A percentile compares a stretch with the other conserved stretches of the same genome.
These are phyloP conservation scores for Dichomitus squalens DNA, from an alignment of 1,284 basidiomycete genomes.

Conservation along the genomic window DNA sequence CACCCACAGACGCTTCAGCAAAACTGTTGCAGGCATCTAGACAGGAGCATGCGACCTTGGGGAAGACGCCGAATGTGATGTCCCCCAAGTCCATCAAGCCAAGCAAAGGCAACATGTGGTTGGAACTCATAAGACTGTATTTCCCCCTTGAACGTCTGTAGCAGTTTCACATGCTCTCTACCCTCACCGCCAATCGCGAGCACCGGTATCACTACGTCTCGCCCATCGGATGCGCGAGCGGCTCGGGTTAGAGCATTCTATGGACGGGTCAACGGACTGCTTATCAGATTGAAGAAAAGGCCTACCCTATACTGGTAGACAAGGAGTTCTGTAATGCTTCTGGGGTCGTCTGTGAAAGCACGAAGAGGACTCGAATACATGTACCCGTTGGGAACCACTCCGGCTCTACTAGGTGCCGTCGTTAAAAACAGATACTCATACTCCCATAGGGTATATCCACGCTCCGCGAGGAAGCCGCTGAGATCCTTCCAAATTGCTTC, in stretches of 20 bases:
- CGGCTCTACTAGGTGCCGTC: neutral
- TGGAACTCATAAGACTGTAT: neutral
- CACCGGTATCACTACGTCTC: conserved; percentile 1
- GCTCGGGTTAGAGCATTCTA: neutral
- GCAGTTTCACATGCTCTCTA: neutral
- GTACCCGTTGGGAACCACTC: neutral
- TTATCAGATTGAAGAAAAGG: too few species aligned
- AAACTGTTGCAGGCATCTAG: conserved; percentile 15
- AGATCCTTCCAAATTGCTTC: neutral
- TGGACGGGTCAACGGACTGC: too few species aligned
- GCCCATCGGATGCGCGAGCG: neutral
- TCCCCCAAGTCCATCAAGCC: conserved; percentile 30
- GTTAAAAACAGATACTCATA: neutral
- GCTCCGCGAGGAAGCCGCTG: neutral
- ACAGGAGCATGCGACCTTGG: conserved; percentile 24
- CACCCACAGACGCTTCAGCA: conserved; percentile 33
- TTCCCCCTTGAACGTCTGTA: neutral
- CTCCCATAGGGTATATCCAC: neutral
- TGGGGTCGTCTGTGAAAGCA: neutral
- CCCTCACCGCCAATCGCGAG: neutral
- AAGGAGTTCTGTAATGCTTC: too few species aligned
- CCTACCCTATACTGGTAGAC: too few species aligned
- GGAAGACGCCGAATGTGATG: conserved; percentile 35
- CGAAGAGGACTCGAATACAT: neutral
- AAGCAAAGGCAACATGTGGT: conserved; percentile 25